Conservation (phyloP, 148 eudicot genomes). For the Amaranthus palmeri region DNA sequence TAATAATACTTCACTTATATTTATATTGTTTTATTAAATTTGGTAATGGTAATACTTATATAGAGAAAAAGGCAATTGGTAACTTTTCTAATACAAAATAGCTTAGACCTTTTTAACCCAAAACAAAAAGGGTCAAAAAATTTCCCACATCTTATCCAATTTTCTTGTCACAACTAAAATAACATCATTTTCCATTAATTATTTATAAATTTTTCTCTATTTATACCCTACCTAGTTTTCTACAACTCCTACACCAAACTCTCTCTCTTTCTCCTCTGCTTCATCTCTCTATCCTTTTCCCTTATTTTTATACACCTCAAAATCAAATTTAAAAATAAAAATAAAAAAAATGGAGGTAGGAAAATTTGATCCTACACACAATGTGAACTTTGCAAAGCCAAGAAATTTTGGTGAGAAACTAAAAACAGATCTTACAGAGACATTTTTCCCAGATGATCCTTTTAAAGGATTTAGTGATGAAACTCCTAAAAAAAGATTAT, state of each 20-base stretch:
- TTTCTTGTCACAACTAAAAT: not conserved
- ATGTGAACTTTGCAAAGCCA: constrained; percentile 40
- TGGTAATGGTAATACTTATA: too few species aligned
- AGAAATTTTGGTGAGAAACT: constrained; percentile 39
- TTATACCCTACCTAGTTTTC: constrained; percentile 9
- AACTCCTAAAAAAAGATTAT: constrained; percentile 27
- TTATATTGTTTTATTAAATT: too few species aligned
- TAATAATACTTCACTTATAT: too few species aligned
- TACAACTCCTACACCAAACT: constrained; percentile 5
- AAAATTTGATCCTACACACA: not conserved
- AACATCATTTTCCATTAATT: constrained; percentile 1
- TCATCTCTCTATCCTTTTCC: not conserved
- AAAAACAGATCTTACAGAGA: constrained; percentile 45
- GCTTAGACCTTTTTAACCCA: not conserved
- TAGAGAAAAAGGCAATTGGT: not conserved
- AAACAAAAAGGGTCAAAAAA: not conserved
- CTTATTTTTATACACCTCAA: not conserved
- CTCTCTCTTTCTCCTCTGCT: not conserved
- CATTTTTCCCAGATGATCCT: constrained; percentile 81
- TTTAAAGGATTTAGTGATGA: constrained; percentile 37
- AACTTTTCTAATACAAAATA: not conserved
- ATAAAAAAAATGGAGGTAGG: constrained; percentile 6
- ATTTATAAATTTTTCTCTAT: not conserved
- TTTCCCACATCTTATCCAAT: not conserved
- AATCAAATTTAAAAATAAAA: not conserved